phyloP scores from a whole-genome alignment of 1,284 basidiomycete genomes.

The Cutaneotrichosporon sp. region DNA sequence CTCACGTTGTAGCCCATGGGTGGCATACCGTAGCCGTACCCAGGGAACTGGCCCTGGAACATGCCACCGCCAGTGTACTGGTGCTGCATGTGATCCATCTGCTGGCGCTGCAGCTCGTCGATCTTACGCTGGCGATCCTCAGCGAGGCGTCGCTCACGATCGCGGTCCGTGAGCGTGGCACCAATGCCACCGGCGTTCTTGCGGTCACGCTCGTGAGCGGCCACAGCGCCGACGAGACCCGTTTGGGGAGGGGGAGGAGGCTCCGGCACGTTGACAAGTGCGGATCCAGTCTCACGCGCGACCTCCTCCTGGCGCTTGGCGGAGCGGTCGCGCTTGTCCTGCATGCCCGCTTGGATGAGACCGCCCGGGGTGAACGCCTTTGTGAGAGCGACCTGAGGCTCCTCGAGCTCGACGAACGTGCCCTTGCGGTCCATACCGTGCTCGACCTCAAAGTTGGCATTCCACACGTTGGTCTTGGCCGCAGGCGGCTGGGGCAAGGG shows the following conservation, averaged over 20 bases:
- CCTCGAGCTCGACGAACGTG: slow-evolving; percentile 76
- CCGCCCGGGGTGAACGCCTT: slow-evolving; percentile 94
- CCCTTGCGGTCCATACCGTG: slow-evolving; percentile 55
- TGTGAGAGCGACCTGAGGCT: slow-evolving; percentile 70
- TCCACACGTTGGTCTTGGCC: slow-evolving; percentile 67
- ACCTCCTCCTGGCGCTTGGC: slow-evolving; percentile 92
- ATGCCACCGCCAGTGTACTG: slow-evolving; percentile 28
- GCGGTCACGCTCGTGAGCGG: slow-evolving; percentile 88
- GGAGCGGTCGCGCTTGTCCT: slow-evolving; percentile 91
- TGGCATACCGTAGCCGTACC: slow-evolving; percentile 54
- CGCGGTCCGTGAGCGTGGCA: slow-evolving; percentile 88
- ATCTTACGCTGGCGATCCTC: slow-evolving; percentile 89
- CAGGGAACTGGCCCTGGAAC: slow-evolving; percentile 30
- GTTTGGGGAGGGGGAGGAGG: slow-evolving; percentile 95
- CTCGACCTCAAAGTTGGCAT: slow-evolving; percentile 71
- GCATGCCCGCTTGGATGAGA: slow-evolving; percentile 86
- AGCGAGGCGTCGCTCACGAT: slow-evolving; percentile 82
- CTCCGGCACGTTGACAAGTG: slow-evolving; percentile 87
- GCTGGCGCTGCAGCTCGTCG: slow-evolving; percentile 83
- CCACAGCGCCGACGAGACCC: slow-evolving; percentile 92
- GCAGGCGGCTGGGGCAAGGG: slow-evolving; percentile 60
- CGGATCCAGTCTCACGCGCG: slow-evolving; percentile 82
- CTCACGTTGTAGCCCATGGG: slow-evolving; percentile 49
- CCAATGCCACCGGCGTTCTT: slow-evolving; percentile 93
- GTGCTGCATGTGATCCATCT: slow-evolving; percentile 60